Conservation (phyloP, 1,139 yeast genomes). For the Arxiozyma slooffiae region DNA sequence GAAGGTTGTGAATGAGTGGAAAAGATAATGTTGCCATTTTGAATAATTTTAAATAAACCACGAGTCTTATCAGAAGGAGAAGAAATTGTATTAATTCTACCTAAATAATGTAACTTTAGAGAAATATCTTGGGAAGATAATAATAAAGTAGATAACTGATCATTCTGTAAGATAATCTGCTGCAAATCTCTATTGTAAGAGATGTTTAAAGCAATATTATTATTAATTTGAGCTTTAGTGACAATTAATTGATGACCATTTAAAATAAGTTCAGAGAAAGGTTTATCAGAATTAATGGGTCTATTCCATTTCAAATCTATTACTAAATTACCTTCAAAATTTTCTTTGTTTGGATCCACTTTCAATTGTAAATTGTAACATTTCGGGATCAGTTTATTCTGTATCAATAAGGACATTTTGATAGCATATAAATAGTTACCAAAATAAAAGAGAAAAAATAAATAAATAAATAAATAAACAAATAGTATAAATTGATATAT, state of each 20-base stretch:
- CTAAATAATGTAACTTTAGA: slow-evolving; percentile 36
- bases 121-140: neutral
- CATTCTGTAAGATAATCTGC: neutral
- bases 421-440: neutral
- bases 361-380: slow-evolving; percentile 36
- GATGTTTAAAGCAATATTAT: slow-evolving; percentile 28
- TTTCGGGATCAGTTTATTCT: neutral
- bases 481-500: too few relatives aligned
- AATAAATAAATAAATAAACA: too few relatives aligned
- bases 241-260: slow-evolving; percentile 39
- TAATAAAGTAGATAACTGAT: neutral
- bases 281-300: neutral
- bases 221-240: slow-evolving; percentile 19
- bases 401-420: neutral
- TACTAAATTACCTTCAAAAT: slow-evolving; percentile 41
- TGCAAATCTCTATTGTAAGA: slow-evolving; percentile 36
- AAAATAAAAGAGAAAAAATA: too few relatives aligned
- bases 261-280: slow-evolving; percentile 27
- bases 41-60: slow-evolving; percentile 63
- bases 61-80: slow-evolving; percentile 48
- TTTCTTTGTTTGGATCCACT: slow-evolving; percentile 44
- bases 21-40: slow-evolving; percentile 41
- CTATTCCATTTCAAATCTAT: slow-evolving; percentile 33
- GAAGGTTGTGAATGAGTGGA: slow-evolving; percentile 68
- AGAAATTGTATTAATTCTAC: slow-evolving; percentile 45